Percentiles rank a stretch among this genome's conserved stretches.
These are phyloP conservation scores for Candida parachauliodes DNA, from an alignment of 805 yeast species.

Conservation along the genomic window DNA sequence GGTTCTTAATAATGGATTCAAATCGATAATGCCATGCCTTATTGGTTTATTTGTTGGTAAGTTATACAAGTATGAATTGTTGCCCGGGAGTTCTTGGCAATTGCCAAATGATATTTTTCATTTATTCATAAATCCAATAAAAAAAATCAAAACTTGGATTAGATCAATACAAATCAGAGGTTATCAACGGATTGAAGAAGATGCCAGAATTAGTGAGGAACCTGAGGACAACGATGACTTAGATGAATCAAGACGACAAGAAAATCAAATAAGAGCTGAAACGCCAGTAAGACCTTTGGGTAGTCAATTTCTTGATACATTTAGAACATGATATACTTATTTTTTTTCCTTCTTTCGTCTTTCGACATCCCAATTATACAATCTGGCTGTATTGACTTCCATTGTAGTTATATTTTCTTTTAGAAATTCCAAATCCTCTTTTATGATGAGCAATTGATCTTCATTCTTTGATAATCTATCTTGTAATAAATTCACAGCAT, in stretches of 20 bases:
- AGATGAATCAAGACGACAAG: constrained; percentile 26
- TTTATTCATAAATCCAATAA: constrained; percentile 25
- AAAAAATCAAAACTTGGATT: constrained; percentile 5
- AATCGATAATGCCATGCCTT: constrained; percentile 32
- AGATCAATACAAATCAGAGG: neutral
- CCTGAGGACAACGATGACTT: constrained; percentile 18
- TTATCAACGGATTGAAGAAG: constrained; percentile 8
- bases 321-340: constrained; percentile 36
- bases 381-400: constrained; percentile 95
- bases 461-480: constrained; percentile 62
- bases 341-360: constrained; percentile 44
- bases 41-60: constrained; percentile 38
- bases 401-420: constrained; percentile 92
- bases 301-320: constrained; percentile 57
- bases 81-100: constrained; percentile 36
- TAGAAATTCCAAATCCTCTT: constrained; percentile 80
- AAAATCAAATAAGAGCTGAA: constrained; percentile 41
- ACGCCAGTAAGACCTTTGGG: constrained; percentile 63
- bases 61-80: constrained; percentile 28
- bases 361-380: constrained; percentile 85
- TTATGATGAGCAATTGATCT: constrained; percentile 55
- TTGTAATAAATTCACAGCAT: constrained; percentile 70
- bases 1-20: constrained; percentile 35
- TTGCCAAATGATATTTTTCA: constrained; percentile 26
- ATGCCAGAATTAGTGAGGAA: constrained; percentile 6